phyloP scores from a whole-genome alignment of 1,139 yeast genomes.

The Yamadazyma taylorii region DNA sequence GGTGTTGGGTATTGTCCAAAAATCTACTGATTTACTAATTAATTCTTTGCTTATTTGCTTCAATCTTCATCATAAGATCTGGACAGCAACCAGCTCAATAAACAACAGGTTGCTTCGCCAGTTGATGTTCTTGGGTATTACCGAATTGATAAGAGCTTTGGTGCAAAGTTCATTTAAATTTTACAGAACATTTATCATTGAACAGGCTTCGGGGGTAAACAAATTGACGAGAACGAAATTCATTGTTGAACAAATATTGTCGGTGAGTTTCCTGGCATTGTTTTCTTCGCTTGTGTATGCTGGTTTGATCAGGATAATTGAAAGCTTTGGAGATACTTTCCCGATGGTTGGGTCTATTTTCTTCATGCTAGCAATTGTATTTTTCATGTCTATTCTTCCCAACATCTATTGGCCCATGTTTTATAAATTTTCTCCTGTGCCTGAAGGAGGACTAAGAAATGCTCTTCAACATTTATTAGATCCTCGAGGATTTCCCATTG shows the following conservation, averaged over 20 bases:
- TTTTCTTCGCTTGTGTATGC: slow-evolving; percentile 3
- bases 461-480: slow-evolving; percentile 1
- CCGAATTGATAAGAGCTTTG: background rate
- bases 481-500: slow-evolving; percentile 2
- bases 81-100: background rate
- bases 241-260: slow-evolving; percentile 1
- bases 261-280: slow-evolving; percentile 3
- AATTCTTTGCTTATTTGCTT: slow-evolving; percentile 1
- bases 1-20: slow-evolving; percentile 2
- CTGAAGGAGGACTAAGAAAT: slow-evolving; percentile 5
- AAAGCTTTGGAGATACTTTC: slow-evolving; percentile 4
- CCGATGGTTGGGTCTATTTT: slow-evolving; percentile 1
- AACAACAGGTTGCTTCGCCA: slow-evolving; percentile 1
- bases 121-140: background rate
- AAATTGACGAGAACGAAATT: slow-evolving; percentile 4
- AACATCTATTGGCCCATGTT: slow-evolving; percentile 2
- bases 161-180: slow-evolving; percentile 2
- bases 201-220: slow-evolving; percentile 2
- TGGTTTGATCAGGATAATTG: slow-evolving; percentile 2
- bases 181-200: slow-evolving; percentile 3
- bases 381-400: slow-evolving; percentile 3
- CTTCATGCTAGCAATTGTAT: slow-evolving; percentile 5
- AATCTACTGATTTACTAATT: slow-evolving; percentile 2
- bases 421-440: slow-evolving; percentile 5
- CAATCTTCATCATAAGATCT: slow-evolving; percentile 1